These are phyloP conservation scores for Scenedesmus sp. DNA, from an alignment of 163 green algal species.

Conservation along the genomic window DNA sequence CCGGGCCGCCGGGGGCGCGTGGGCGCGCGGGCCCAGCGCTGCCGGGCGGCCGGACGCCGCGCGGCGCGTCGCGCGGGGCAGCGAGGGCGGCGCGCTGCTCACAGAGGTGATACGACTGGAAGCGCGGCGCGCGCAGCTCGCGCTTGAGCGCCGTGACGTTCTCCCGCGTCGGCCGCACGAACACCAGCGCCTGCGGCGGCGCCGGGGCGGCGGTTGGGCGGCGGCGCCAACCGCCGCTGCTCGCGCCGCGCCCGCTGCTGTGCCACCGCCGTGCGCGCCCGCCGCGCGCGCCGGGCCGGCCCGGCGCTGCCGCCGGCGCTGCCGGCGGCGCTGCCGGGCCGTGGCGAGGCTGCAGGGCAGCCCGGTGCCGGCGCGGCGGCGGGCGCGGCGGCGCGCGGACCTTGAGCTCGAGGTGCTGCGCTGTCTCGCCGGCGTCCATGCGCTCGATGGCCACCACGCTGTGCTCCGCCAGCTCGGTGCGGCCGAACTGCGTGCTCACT, in stretches of 20 bases:
- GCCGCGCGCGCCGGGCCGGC: too few species aligned
- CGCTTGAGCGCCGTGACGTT: constrained; percentile 89
- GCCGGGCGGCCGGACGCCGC: too few species aligned
- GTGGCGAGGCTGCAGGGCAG: neutral
- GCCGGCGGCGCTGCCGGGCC: neutral
- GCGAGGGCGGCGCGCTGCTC: too few species aligned
- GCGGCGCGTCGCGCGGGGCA: too few species aligned
- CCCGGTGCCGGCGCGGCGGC: neutral
- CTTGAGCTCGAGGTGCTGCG: constrained; percentile 85
- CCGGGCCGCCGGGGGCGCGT: too few species aligned
- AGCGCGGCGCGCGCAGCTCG: constrained; percentile 87
- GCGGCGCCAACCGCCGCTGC: too few species aligned
- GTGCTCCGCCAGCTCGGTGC: constrained; percentile 91
- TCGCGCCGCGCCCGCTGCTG: too few species aligned
- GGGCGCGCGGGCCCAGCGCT: too few species aligned
- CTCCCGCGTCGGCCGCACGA: constrained; percentile 92
- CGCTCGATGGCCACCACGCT: constrained; percentile 94
- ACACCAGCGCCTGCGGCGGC: constrained; percentile 81
- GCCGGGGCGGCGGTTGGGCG: neutral
- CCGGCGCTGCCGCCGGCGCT: neutral
- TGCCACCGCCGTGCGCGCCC: too few species aligned
- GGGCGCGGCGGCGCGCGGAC: too few species aligned
- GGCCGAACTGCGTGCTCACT: constrained; percentile 77
- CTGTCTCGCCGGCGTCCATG: constrained; percentile 68
- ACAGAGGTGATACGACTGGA: constrained; percentile 93